Percentiles rank a stretch among this genome's conserved stretches.
Evolutionary conservation across 2,329 filamentous ascomycete genomes (phyloP).

Genomic region (Trichophyton benhamiae): DNA sequence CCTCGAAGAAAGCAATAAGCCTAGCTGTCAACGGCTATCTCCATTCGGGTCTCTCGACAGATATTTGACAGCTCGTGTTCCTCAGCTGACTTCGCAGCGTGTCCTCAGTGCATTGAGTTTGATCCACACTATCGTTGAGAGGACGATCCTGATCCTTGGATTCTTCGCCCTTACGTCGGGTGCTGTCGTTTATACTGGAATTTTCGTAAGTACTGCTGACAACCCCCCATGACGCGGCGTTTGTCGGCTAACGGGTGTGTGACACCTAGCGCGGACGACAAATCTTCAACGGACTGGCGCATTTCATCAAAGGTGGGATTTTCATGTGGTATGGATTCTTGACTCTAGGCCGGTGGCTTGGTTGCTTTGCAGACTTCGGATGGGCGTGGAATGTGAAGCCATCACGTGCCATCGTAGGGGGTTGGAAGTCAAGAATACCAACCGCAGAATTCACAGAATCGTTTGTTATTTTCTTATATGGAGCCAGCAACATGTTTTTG

Average conservation of each 20-base stretch:
- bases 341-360: slow-evolving; percentile 79
- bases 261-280: slow-evolving; percentile 46
- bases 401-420: slow-evolving; percentile 41
- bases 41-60: slow-evolving; percentile 36
- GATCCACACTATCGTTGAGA: slow-evolving; percentile 58
- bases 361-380: slow-evolving; percentile 77
- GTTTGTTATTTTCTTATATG: slow-evolving; percentile 80
- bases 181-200: slow-evolving; percentile 63
- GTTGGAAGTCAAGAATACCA: slow-evolving; percentile 50
- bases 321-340: slow-evolving; percentile 90
- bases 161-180: slow-evolving; percentile 63
- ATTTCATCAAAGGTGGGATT: slow-evolving; percentile 87
- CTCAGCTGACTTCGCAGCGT: slow-evolving; percentile 43
- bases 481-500: slow-evolving; percentile 78
- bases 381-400: slow-evolving; percentile 94
- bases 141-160: slow-evolving; percentile 63
- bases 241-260: slow-evolving; percentile 10
- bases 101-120: slow-evolving; percentile 48
- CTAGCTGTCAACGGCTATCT: slow-evolving; percentile 31
- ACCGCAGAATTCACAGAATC: slow-evolving; percentile 85
- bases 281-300: slow-evolving; percentile 76
- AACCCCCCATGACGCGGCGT: background rate
- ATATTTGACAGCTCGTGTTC: slow-evolving; percentile 44
- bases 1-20: slow-evolving; percentile 35
- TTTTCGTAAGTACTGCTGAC: slow-evolving; percentile 54